These are phyloP conservation scores for Candida khao-thaluensis DNA, from an alignment of 805 yeast species.

Conservation along the genomic window DNA sequence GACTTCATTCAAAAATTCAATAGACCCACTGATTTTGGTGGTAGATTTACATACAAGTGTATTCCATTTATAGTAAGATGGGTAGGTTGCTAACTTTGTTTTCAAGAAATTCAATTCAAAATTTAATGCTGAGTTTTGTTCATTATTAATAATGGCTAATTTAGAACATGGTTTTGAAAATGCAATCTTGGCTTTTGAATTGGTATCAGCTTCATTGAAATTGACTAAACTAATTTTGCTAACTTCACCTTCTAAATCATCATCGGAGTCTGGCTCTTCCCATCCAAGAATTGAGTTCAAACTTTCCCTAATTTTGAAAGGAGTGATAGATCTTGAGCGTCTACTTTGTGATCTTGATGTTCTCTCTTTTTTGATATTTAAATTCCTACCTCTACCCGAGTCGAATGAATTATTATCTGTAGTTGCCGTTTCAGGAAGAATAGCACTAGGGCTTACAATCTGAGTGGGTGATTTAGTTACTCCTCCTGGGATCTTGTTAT, in stretches of 20 bases:
- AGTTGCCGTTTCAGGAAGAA: background rate
- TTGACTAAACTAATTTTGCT: slow-evolving; percentile 4
- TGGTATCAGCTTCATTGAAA: background rate
- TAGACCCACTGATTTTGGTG: background rate
- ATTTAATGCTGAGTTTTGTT: slow-evolving; percentile 12
- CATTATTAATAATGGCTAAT: slow-evolving; percentile 15
- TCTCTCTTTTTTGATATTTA: slow-evolving; percentile 10
- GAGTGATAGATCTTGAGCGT: slow-evolving; percentile 10
- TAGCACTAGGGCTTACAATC: background rate
- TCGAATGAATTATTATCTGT: background rate
- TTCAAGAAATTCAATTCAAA: slow-evolving; percentile 16
- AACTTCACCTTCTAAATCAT: slow-evolving; percentile 1
- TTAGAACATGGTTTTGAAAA: slow-evolving; percentile 19
- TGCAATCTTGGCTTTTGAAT: background rate
- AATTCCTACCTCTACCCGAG: slow-evolving; percentile 9
- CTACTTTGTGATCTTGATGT: slow-evolving; percentile 1
- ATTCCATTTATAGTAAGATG: slow-evolving; percentile 21
- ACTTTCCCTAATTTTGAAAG: slow-evolving; percentile 20
- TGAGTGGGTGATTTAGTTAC: too few species aligned
- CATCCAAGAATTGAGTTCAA: slow-evolving; percentile 13
- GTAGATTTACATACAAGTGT: background rate
- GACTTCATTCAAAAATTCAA: slow-evolving; percentile 1
- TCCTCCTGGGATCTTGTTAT: too few species aligned
- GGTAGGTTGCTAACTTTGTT: slow-evolving; percentile 13
- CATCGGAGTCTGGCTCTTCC: slow-evolving; percentile 6